Base-by-base conservation (phyloP, 139 green algal genomes). In the Coelastrella sp. region DNA sequence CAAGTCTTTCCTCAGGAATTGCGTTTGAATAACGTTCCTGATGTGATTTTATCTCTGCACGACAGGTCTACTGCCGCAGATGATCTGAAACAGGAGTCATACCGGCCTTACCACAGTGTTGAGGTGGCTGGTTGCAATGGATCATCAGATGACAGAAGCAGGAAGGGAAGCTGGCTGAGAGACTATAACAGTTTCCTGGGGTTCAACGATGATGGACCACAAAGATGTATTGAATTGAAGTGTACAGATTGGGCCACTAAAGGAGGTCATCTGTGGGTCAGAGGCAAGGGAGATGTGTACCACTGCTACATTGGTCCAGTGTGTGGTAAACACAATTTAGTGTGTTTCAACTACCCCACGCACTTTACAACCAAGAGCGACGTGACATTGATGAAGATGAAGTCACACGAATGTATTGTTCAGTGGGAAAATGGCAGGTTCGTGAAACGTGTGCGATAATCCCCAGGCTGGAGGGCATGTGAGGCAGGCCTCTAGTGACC, bases 381-480 rank as follows among this genome's bases (percentile, higher is more conserved):
- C 22, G n/a, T 80, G 11, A 80, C 13, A 20, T 80, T 80, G 73
- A 32, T 80, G 73, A 32, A 80, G 17, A 32, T 80, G 3, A 80
- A 80, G n/a, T 80, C 64, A 71, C 64, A 71, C 16, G 64, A 71
- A 80, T 80, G n/a, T 32, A 80, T 32, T 80, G 73, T 32, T 19
- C 73, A 80, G 22, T 80, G 4, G 4, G n/a, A 80, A 4, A 54
- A 54, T 7, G 73, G 73, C 2, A 57, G 13, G n/a, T 5, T 32
- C 22, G 17, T 80, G 17, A 71, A 71, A 71, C 64, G 64, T 71
- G 64, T 11, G 64, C 32, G 32, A 47, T 47, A 47, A 47, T 11
- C 64, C 64, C 64, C 11, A 20, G 13, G 64, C 13, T 71, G 64
- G 64, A 71, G 64, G 13, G 11, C 13, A 14, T 5, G 11, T 71